Percentiles rank a stretch among this genome's conserved stretches.
Evolutionary conservation across 2,329 filamentous ascomycete species (phyloP).

Genomic region (Cercospora sp.): DNA sequence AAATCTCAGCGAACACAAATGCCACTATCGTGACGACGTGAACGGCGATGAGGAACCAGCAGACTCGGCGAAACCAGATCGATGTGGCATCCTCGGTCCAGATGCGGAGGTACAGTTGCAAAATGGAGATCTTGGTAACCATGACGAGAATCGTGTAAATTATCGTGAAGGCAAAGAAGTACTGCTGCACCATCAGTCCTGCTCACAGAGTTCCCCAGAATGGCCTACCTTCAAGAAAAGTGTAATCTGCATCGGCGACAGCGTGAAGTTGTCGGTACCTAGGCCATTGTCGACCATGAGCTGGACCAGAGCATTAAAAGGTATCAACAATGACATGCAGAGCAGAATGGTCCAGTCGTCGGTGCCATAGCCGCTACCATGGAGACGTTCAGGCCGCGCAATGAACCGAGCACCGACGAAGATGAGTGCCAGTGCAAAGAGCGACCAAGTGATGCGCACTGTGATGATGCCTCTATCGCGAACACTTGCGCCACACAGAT

Average conservation of each 20-base stretch:
- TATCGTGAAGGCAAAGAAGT: constrained; percentile 28
- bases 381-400: constrained; percentile 24
- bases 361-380: constrained; percentile 26
- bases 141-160: constrained; percentile 25
- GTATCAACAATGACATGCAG: constrained; percentile 21
- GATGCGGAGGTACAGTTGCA: constrained; percentile 27
- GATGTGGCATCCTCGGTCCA: constrained; percentile 25
- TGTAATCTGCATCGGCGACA: constrained; percentile 24
- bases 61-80: constrained; percentile 25
- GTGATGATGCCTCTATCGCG: constrained; percentile 17
- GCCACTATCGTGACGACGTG: constrained; percentile 21
- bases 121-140: constrained; percentile 26
- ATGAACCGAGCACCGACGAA: constrained; percentile 25
- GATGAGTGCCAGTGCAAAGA: constrained; percentile 23
- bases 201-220: neutral
- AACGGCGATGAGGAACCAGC: constrained; percentile 22
- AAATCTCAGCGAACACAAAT: constrained; percentile 24
- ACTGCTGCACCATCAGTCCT: constrained; percentile 8
- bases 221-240: constrained; percentile 20
- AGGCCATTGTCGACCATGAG: constrained; percentile 26
- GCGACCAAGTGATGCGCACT: constrained; percentile 21
- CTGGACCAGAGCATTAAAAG: constrained; percentile 22
- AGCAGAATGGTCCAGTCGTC: constrained; percentile 27
- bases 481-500: constrained; percentile 20
- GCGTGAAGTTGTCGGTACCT: constrained; percentile 24